Evolutionary conservation across 805 yeast genomes (phyloP).

Genomic region (Teunomyces funiuensis): DNA sequence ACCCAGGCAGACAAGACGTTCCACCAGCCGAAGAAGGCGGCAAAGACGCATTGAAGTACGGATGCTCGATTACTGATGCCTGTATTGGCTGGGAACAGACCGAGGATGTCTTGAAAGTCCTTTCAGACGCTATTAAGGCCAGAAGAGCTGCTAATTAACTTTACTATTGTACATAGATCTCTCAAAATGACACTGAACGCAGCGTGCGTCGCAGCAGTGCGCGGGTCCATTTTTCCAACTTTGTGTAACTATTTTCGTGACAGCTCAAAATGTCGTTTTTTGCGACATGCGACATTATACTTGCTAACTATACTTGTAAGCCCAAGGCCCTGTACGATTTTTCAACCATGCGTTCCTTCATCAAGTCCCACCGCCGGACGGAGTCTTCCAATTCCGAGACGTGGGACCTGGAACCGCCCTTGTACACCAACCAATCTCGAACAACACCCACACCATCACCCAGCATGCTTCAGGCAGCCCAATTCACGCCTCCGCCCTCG

Average conservation of each 20-base stretch:
- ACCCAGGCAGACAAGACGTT: slow-evolving; percentile 91
- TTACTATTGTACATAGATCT: not conserved
- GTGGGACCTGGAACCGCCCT: slow-evolving; percentile 8
- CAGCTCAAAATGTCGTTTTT: not conserved
- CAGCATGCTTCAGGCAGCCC: slow-evolving; percentile 5
- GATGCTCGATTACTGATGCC: slow-evolving; percentile 96
- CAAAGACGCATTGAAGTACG: slow-evolving; percentile 72
- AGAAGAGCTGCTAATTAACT: slow-evolving; percentile 51
- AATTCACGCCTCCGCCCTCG: slow-evolving; percentile 9
- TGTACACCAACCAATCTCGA: not conserved
- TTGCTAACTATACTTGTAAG: not conserved
- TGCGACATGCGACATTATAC: not conserved
- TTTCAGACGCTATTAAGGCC: slow-evolving; percentile 76
- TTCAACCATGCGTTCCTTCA: slow-evolving; percentile 16
- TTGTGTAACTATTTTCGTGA: too few species aligned
- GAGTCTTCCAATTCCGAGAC: slow-evolving; percentile 14
- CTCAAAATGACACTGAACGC: not conserved
- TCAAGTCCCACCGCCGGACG: slow-evolving; percentile 15
- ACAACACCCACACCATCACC: slow-evolving; percentile 9
- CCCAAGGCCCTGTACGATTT: too few species aligned
- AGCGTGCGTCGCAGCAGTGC: too few species aligned
- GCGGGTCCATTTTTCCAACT: too few species aligned
- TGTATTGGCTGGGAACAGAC: slow-evolving; percentile 92
- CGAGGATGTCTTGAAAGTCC: slow-evolving; percentile 61
- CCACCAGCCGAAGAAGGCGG: slow-evolving; percentile 70